Base-by-base conservation (phyloP, 225 moss, liverwort and hornwort species). In the Polytrichum commune region DNA sequence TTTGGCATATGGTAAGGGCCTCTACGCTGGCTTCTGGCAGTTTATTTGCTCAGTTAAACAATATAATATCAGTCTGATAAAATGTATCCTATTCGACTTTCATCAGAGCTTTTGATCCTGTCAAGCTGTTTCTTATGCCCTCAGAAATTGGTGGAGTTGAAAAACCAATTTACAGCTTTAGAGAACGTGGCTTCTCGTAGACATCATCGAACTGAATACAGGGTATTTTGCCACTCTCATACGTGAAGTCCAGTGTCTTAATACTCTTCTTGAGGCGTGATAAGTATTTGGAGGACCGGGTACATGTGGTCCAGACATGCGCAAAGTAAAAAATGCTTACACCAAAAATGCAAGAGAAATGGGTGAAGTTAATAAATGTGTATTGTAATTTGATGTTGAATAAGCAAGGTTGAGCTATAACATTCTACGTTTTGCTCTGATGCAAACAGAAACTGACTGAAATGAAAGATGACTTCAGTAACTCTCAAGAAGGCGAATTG, bases 91-190 rank as follows among this genome's bases (percentile, higher is more conserved):
- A 13, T 13, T 46, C 46, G 3, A 46, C 46, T 13, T 46, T 46
- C 46, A 46, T 16, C 46, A 13, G 46, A 46, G 13, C 1, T 46
- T 46, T 46, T 46, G 13, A 46, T 16, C 1, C 13, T 46, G 46
- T 16, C 13, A 46, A 46, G 13, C 6, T 46, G 46, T 46, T 46
- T 16, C 19, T 32, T 65, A 30, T 64, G 33, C 29, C 66, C 54
- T 63, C 78, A 83, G 86, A 86, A 73, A 76, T 29, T 80, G 46
- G 62, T 62, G 68, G 78, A 75, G 73, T 66, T 80, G 67, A 67
- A 72, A 75, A 76, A 67, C 16, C 79, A 78, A 56, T 68, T 64
- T 35, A 72, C 72, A 74, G 64, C 54, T 60, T 73, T 75, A 60
- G 78, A 70, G 65, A 77, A 66, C 62, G 72, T 53, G 30, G 72